Evolutionary conservation across 768 basidiomycete species (phyloP).

Genomic region (Phaffia tasmanica): DNA sequence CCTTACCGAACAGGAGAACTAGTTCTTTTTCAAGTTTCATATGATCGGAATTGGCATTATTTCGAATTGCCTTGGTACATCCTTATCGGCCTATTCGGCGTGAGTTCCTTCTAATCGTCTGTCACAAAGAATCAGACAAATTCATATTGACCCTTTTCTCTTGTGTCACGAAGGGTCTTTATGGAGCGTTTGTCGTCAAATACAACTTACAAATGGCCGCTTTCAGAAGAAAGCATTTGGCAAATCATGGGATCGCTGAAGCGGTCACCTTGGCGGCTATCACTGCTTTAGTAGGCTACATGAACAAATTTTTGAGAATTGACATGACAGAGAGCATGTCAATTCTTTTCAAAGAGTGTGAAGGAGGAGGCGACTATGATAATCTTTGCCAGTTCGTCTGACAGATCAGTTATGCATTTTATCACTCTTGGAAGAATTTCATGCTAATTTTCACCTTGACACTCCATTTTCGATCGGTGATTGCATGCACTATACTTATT

Average conservation of each 20-base stretch:
- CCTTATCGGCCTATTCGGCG: slow-evolving; percentile 89
- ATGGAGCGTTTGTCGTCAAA: slow-evolving; percentile 93
- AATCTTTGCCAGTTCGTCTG: slow-evolving; percentile 87
- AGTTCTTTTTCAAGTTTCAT: slow-evolving; percentile 95
- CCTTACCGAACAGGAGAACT: slow-evolving; percentile 96
- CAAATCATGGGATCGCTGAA: slow-evolving; percentile 72
- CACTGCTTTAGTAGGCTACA: slow-evolving; percentile 85
- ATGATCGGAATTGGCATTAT: slow-evolving; percentile 96
- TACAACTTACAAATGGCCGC: slow-evolving; percentile 92
- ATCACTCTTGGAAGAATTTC: not conserved
- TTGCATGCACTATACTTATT: not conserved
- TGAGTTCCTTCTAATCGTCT: slow-evolving; percentile 39
- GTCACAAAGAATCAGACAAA: not conserved
- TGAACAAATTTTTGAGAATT: slow-evolving; percentile 84
- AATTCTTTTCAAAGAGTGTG: slow-evolving; percentile 89
- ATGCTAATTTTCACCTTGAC: not conserved
- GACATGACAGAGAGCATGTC: slow-evolving; percentile 98
- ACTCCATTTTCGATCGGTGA: not conserved
- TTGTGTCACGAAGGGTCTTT: slow-evolving; percentile 59
- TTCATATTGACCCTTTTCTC: not conserved
- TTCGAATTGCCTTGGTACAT: slow-evolving; percentile 97
- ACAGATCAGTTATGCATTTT: not conserved
- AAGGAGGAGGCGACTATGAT: slow-evolving; percentile 79
- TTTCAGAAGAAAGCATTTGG: slow-evolving; percentile 82
- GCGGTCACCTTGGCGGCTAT: slow-evolving; percentile 74